These are phyloP conservation scores for Torulaspora globosa DNA, from an alignment of 1,139 yeast genomes.

Conservation along the genomic window DNA sequence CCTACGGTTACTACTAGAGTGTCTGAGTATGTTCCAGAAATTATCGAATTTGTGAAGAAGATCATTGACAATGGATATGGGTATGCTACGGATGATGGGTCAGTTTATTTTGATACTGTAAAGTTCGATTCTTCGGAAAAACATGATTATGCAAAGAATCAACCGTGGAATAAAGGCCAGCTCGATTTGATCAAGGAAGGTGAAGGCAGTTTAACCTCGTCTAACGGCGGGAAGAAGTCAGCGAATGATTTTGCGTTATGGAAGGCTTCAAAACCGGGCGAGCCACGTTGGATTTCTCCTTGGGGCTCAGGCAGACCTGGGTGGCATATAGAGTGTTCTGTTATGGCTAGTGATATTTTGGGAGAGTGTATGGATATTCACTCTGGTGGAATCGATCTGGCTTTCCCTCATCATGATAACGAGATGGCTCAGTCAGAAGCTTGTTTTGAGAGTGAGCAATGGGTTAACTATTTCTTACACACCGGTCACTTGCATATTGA, in stretches of 20 bases:
- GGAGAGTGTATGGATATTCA: slow-evolving; percentile 89
- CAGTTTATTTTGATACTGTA: slow-evolving; percentile 90
- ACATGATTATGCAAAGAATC: slow-evolving; percentile 90
- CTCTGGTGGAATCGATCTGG: slow-evolving; percentile 94
- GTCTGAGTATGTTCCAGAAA: slow-evolving; percentile 94
- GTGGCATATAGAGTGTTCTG: slow-evolving; percentile 99
- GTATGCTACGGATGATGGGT: slow-evolving; percentile 76
- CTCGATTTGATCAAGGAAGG: slow-evolving; percentile 86
- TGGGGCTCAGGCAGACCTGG: slow-evolving; percentile 99
- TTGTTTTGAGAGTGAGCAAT: slow-evolving; percentile 78
- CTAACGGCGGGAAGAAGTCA: slow-evolving; percentile 56
- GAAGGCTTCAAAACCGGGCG: slow-evolving; percentile 97
- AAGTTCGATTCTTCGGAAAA: slow-evolving; percentile 66
- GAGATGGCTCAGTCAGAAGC: slow-evolving; percentile 98
- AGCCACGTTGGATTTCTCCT: slow-evolving; percentile 91
- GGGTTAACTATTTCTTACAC: slow-evolving; percentile 96
- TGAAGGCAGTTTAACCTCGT: slow-evolving; percentile 78
- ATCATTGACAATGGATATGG: slow-evolving; percentile 81
- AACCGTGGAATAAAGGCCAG: slow-evolving; percentile 96
- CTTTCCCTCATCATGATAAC: slow-evolving; percentile 99
- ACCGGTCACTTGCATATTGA: slow-evolving; percentile 97
- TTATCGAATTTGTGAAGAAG: slow-evolving; percentile 67
- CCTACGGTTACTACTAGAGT: slow-evolving; percentile 89
- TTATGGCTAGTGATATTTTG: slow-evolving; percentile 89
- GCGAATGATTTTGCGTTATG: slow-evolving; percentile 91